phyloP scores from a whole-genome alignment of 2,329 filamentous ascomycete species.

The Fusarium nematophilum region DNA sequence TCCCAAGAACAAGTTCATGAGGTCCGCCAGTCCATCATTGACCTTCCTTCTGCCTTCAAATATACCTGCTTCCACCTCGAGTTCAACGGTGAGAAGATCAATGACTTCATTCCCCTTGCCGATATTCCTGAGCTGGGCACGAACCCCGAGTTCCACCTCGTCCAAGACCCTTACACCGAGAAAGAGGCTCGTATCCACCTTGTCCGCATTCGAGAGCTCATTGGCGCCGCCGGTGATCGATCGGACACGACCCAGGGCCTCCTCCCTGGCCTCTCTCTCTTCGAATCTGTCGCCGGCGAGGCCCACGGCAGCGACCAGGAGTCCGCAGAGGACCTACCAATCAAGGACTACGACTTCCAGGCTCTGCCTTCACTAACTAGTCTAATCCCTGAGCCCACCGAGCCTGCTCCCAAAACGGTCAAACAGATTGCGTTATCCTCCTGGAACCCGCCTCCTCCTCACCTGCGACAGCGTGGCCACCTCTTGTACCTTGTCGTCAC shows the following conservation, averaged over 20 bases:
- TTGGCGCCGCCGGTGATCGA: slow-evolving; percentile 90
- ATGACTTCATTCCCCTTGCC: slow-evolving; percentile 92
- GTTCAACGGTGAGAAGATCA: slow-evolving; percentile 87
- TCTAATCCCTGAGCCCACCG: slow-evolving; percentile 75
- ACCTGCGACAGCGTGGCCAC: slow-evolving; percentile 91
- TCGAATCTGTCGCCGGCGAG: slow-evolving; percentile 76
- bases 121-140: slow-evolving; percentile 84
- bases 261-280: slow-evolving; percentile 84
- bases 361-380: slow-evolving; percentile 74
- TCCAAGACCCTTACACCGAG: slow-evolving; percentile 97
- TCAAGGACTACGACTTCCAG: slow-evolving; percentile 82
- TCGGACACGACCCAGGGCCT: slow-evolving; percentile 90
- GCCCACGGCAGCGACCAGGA: slow-evolving; percentile 53
- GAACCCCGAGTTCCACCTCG: slow-evolving; percentile 81
- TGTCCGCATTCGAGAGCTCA: slow-evolving; percentile 88
- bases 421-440: slow-evolving; percentile 89
- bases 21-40: slow-evolving; percentile 95
- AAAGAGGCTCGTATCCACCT: slow-evolving; percentile 97
- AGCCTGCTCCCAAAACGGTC: slow-evolving; percentile 85
- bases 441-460: slow-evolving; percentile 96
- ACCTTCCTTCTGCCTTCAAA: slow-evolving; percentile 91
- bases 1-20: slow-evolving; percentile 97
- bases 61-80: slow-evolving; percentile 99
- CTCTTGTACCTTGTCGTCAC: slow-evolving; percentile 89
- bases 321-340: slow-evolving; percentile 50